These are phyloP conservation scores for Erysimum cheiranthoides DNA, from an alignment of 345 rosid genomes.

Conservation along the genomic window DNA sequence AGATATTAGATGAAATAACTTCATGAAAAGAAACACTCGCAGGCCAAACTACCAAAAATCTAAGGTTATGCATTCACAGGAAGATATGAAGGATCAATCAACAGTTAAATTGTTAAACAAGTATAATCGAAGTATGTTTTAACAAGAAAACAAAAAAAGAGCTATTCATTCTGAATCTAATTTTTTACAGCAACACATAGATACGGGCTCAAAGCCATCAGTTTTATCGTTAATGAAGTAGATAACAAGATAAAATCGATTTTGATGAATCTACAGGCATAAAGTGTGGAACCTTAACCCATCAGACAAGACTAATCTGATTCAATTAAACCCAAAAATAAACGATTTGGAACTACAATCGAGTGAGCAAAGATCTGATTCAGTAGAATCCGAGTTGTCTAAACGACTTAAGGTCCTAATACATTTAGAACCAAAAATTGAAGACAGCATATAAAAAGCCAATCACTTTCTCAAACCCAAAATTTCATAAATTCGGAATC, in stretches of 20 bases:
- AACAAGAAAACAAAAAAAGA: neutral
- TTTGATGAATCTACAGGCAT: neutral
- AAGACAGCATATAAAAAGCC: slow-evolving; percentile 9
- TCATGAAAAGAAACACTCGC: neutral
- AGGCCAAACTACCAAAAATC: neutral
- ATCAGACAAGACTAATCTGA: neutral
- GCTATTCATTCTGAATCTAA: neutral
- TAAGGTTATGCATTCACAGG: neutral
- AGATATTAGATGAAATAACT: neutral
- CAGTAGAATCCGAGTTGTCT: slow-evolving; percentile 2
- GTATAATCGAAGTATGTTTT: neutral
- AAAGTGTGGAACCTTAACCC: neutral
- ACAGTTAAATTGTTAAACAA: neutral
- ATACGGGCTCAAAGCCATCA: neutral
- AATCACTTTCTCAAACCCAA: slow-evolving; percentile 12
- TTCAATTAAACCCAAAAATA: too few relatives aligned
- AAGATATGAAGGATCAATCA: neutral
- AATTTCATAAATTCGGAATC: neutral
- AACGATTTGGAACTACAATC: neutral
- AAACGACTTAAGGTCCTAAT: neutral
- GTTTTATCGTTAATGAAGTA: neutral
- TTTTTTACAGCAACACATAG: neutral
- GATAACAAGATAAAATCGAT: neutral
- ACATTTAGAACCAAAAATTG: neutral
- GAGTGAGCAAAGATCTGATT: neutral